A percentile compares a stretch with the other conserved stretches of the same genome.
Conservation (phyloP, 2,329 filamentous ascomycete species). For the Exserohilum rostratum region DNA sequence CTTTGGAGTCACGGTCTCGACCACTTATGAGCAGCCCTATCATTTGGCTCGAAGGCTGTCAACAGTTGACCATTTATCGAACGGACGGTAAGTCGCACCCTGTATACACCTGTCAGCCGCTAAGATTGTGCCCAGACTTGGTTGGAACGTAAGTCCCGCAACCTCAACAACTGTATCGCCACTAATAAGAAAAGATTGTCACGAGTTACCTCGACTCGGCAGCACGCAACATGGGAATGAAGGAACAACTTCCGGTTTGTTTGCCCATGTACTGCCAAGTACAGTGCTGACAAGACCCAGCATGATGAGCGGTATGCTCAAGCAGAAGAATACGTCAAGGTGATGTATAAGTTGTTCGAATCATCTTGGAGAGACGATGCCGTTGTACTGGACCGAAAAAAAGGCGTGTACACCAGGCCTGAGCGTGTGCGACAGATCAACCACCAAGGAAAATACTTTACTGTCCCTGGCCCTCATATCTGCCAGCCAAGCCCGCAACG, state of each 20-base stretch:
- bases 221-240: slow-evolving; percentile 66
- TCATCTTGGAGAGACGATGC: slow-evolving; percentile 72
- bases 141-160: slow-evolving; percentile 35
- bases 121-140: slow-evolving; percentile 22
- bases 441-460: slow-evolving; percentile 69
- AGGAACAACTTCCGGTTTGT: slow-evolving; percentile 62
- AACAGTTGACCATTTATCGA: slow-evolving; percentile 70
- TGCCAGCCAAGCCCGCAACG: slow-evolving; percentile 70
- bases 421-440: slow-evolving; percentile 68
- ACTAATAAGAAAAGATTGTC: slow-evolving; percentile 58
- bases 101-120: neutral
- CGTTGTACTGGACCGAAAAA: slow-evolving; percentile 64
- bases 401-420: slow-evolving; percentile 65
- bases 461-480: slow-evolving; percentile 69
- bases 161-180: neutral
- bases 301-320: slow-evolving; percentile 73
- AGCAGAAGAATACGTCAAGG: slow-evolving; percentile 72
- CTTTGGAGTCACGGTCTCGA: slow-evolving; percentile 71
- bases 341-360: slow-evolving; percentile 72
- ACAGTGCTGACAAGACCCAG: slow-evolving; percentile 50
- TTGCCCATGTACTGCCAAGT: slow-evolving; percentile 66
- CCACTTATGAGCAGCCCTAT: slow-evolving; percentile 73
- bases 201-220: slow-evolving; percentile 72
- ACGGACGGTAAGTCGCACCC: slow-evolving; percentile 55
- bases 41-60: slow-evolving; percentile 68